Percentiles rank a stretch among this genome's conserved stretches.
phyloP scores from a whole-genome alignment of 148 eudicot species.

The Rheum nobile region DNA sequence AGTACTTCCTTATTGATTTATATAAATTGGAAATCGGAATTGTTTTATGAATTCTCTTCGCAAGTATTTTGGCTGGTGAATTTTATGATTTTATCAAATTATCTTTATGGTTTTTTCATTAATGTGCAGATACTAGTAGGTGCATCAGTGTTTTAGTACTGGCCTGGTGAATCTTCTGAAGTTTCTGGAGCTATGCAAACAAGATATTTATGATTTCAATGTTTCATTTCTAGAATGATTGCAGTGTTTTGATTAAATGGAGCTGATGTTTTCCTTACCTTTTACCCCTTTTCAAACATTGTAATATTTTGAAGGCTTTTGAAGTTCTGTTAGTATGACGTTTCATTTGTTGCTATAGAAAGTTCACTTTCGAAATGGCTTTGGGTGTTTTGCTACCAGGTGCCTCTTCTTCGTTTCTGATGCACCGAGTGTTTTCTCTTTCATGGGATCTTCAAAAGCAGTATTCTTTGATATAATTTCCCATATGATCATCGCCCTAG shows the following conservation, averaged over 20 bases:
- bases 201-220: conserved; percentile 41
- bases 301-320: conserved; percentile 30
- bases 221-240: conserved; percentile 27
- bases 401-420: neutral
- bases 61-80: conserved; percentile 7
- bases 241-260: conserved; percentile 24
- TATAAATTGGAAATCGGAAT: neutral
- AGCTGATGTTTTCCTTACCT: conserved; percentile 16
- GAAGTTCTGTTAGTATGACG: conserved; percentile 16
- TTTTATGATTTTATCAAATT: conserved; percentile 21
- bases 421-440: neutral
- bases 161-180: conserved; percentile 82
- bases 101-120: conserved; percentile 43
- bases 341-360: conserved; percentile 9
- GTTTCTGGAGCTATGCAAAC: conserved; percentile 77
- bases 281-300: conserved; percentile 17
- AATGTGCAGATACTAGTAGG: conserved; percentile 81
- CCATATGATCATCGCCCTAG: neutral
- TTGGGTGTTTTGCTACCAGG: conserved; percentile 22
- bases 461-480: neutral
- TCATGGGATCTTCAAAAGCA: neutral
- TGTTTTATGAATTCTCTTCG: neutral
- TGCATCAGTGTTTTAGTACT: conserved; percentile 69
- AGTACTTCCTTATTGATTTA: neutral
- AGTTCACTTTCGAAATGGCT: conserved; percentile 24